Evolutionary conservation across 805 yeast species (phyloP).

Genomic region (Candida piceae): DNA sequence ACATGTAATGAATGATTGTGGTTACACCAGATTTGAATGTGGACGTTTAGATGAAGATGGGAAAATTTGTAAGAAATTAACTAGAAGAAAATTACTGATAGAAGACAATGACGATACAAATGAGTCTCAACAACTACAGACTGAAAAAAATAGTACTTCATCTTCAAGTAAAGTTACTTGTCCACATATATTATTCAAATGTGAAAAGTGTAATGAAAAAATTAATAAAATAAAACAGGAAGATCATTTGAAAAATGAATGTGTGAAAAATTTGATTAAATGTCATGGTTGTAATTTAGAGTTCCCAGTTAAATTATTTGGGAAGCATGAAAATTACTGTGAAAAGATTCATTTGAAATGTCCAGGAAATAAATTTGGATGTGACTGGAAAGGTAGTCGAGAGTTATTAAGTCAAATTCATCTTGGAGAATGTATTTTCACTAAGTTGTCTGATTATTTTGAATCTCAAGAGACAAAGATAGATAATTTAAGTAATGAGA

Average conservation of each 20-base stretch:
- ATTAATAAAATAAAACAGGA: constrained; percentile 29
- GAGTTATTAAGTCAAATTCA: constrained; percentile 28
- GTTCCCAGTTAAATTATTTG: constrained; percentile 34
- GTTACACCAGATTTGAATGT: constrained; percentile 35
- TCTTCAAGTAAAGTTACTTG: constrained; percentile 24
- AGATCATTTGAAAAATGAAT: constrained; percentile 35
- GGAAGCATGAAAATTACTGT: constrained; percentile 40
- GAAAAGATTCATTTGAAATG: constrained; percentile 37
- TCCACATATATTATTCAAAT: constrained; percentile 34
- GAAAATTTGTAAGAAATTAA: constrained; percentile 17
- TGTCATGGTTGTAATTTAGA: constrained; percentile 39
- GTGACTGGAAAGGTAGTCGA: constrained; percentile 40
- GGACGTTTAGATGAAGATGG: constrained; percentile 8
- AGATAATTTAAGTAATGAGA: constrained; percentile 30
- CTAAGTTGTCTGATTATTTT: constrained; percentile 24
- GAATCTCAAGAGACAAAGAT: constrained; percentile 27
- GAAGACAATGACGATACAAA: constrained; percentile 3
- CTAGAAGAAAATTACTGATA: constrained; percentile 15
- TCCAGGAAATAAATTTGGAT: constrained; percentile 45
- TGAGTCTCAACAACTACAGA: background rate
- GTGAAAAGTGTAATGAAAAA: constrained; percentile 32
- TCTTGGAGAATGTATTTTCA: constrained; percentile 24
- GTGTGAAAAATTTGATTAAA: constrained; percentile 34
- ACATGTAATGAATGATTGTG: constrained; percentile 42
- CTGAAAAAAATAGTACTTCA: background rate